Conservation (phyloP, 2,329 filamentous ascomycete genomes). For the Cladosporium sp. region DNA sequence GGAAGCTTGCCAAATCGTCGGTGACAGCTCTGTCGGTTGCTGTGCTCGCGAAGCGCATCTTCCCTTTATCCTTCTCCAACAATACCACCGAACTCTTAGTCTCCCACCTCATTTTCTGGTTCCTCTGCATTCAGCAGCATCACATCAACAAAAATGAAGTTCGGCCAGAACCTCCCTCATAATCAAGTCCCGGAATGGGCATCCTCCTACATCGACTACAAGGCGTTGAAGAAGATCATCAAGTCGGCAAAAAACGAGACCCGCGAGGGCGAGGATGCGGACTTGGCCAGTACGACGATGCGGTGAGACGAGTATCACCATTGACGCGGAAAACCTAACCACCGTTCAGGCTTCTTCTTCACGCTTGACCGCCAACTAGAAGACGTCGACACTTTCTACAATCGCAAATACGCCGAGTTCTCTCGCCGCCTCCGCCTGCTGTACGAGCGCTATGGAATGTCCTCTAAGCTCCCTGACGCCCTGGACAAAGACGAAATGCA, state of each 20-base stretch:
- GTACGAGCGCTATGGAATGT: conserved; percentile 78
- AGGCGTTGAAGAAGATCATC: conserved; percentile 90
- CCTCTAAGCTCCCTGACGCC: conserved; percentile 62
- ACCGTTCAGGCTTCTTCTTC: conserved; percentile 81
- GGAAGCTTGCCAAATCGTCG: neutral
- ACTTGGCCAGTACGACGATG: conserved; percentile 80
- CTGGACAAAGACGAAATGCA: conserved; percentile 86
- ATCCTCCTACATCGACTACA: conserved; percentile 81
- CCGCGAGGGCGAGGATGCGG: conserved; percentile 67
- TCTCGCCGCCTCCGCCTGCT: conserved; percentile 79
- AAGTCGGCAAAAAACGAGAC: conserved; percentile 61
- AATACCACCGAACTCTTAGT: too few species aligned
- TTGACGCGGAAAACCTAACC: conserved; percentile 23
- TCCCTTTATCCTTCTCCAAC: neutral
- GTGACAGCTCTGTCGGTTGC: neutral
- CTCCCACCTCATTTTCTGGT: too few species aligned
- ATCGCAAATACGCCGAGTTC: conserved; percentile 85
- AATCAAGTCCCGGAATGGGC: conserved; percentile 88
- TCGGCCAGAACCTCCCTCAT: conserved; percentile 58
- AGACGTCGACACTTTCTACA: conserved; percentile 94
- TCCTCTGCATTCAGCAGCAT: neutral
- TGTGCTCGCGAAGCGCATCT: neutral
- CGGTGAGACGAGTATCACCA: conserved; percentile 31
- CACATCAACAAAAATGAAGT: conserved; percentile 38
- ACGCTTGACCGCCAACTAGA: conserved; percentile 94